Evolutionary conservation across 768 basidiomycete genomes (phyloP).

Genomic region (Collybiopsis luxurians): DNA sequence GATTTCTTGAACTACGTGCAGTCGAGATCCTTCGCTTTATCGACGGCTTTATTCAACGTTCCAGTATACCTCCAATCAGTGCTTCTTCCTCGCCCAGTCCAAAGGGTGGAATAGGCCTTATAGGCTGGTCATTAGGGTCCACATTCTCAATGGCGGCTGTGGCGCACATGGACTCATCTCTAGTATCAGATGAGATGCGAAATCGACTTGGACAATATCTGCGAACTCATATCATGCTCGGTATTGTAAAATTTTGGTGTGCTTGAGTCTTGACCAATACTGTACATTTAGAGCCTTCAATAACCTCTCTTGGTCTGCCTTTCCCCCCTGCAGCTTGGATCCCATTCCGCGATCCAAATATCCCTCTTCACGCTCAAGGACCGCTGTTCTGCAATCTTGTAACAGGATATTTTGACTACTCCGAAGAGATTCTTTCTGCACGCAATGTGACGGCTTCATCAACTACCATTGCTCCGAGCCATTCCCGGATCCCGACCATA

Average conservation of each 20-base stretch:
- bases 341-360: slow-evolving; percentile 20
- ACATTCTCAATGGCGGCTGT: slow-evolving; percentile 21
- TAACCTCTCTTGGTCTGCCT: slow-evolving; percentile 22
- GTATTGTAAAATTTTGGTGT: slow-evolving; percentile 15
- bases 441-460: slow-evolving; percentile 1
- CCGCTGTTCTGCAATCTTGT: slow-evolving; percentile 25
- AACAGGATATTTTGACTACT: slow-evolving; percentile 31
- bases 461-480: slow-evolving; percentile 18
- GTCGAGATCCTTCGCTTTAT: slow-evolving; percentile 32
- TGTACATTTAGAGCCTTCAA: slow-evolving; percentile 29
- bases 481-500: slow-evolving; percentile 19
- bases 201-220: slow-evolving; percentile 17
- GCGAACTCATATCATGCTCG: slow-evolving; percentile 23
- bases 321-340: slow-evolving; percentile 20
- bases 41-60: slow-evolving; percentile 24
- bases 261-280: no score
- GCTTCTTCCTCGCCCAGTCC: neutral
- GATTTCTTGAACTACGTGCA: slow-evolving; percentile 24
- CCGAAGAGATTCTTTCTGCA: slow-evolving; percentile 22
- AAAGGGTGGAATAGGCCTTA: slow-evolving; percentile 25
- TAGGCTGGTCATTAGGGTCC: slow-evolving; percentile 35
- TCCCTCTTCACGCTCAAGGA: slow-evolving; percentile 19
- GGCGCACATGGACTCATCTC: slow-evolving; percentile 12
- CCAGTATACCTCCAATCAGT: slow-evolving; percentile 23
- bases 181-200: slow-evolving; percentile 16